Percentiles rank a stretch among this genome's conserved stretches.
These are phyloP conservation scores for Taphrina pruni DNA, from an alignment of 1,139 yeast species.

Conservation along the genomic window DNA sequence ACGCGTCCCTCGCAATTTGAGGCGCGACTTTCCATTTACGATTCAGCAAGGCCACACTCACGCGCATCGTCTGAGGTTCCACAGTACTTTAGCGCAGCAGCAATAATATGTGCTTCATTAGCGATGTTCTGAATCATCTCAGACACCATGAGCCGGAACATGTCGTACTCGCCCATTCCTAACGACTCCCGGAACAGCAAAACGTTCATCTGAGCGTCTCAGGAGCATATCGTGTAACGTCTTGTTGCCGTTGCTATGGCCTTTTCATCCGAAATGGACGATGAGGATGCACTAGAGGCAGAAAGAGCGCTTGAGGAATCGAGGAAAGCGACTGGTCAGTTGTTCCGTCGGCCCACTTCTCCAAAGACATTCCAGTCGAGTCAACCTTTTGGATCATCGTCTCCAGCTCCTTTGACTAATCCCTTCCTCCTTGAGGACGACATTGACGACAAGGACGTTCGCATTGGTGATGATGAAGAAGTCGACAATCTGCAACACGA, in stretches of 20 bases:
- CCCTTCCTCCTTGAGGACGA: slow-evolving; percentile 37
- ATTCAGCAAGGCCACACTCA: too few relatives aligned
- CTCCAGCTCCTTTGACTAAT: slow-evolving; percentile 33
- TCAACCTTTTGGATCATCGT: slow-evolving; percentile 30
- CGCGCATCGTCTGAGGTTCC: too few relatives aligned
- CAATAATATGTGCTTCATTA: too few relatives aligned
- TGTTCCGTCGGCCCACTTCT: slow-evolving; percentile 10
- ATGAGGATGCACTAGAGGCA: slow-evolving; percentile 36
- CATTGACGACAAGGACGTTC: slow-evolving; percentile 15
- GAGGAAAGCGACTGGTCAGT: slow-evolving; percentile 11
- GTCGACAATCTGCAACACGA: not conserved
- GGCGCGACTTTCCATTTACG: not conserved
- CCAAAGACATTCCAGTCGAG: slow-evolving; percentile 25
- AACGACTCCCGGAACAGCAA: too few relatives aligned
- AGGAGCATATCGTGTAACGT: too few relatives aligned
- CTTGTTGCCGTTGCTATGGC: too few relatives aligned
- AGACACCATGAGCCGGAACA: too few relatives aligned
- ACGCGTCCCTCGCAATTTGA: not conserved
- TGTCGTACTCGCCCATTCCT: too few relatives aligned
- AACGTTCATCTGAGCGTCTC: too few relatives aligned
- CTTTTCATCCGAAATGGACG: not conserved
- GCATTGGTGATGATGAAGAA: not conserved
- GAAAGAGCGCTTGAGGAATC: slow-evolving; percentile 4
- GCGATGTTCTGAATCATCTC: too few relatives aligned
- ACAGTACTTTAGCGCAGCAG: too few relatives aligned